Evolutionary conservation across 2,329 filamentous ascomycete genomes (phyloP).

Genomic region (Colletotrichum sp.): DNA sequence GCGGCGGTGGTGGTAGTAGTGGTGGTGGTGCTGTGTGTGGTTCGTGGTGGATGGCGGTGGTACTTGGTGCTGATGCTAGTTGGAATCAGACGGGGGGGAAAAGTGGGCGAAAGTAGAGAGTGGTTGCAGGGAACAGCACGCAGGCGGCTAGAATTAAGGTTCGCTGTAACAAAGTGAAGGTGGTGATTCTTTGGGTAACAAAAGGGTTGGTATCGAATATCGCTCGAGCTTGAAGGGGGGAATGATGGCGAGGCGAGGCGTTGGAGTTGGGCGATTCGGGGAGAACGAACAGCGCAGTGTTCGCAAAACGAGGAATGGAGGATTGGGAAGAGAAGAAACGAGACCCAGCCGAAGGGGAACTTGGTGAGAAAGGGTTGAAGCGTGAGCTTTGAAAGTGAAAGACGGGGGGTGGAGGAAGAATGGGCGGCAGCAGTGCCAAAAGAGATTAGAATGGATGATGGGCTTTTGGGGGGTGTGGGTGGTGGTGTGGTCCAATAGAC

Average conservation of each 20-base stretch:
- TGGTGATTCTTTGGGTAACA: background rate
- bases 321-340: slow-evolving; percentile 5
- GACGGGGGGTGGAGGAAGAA: slow-evolving; percentile 4
- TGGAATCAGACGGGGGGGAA: slow-evolving; percentile 13
- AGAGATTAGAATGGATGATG: background rate
- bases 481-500: background rate
- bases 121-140: slow-evolving; percentile 12
- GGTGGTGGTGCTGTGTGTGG: background rate
- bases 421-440: background rate
- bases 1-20: background rate
- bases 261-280: background rate
- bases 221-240: background rate
- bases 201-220: background rate
- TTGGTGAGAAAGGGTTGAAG: slow-evolving; percentile 1
- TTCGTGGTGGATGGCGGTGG: background rate
- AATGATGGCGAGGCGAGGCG: background rate
- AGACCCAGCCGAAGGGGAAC: slow-evolving; percentile 1
- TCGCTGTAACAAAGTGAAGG: slow-evolving; percentile 12
- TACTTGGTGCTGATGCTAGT: background rate
- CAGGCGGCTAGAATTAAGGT: slow-evolving; percentile 8
- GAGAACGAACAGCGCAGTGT: background rate
- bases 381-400: slow-evolving; percentile 9
- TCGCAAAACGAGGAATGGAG: background rate
- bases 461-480: background rate
- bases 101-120: slow-evolving; percentile 14